Evolutionary conservation across 2,329 filamentous ascomycete genomes (phyloP).

Genomic region (Arthrobotrys conoides): DNA sequence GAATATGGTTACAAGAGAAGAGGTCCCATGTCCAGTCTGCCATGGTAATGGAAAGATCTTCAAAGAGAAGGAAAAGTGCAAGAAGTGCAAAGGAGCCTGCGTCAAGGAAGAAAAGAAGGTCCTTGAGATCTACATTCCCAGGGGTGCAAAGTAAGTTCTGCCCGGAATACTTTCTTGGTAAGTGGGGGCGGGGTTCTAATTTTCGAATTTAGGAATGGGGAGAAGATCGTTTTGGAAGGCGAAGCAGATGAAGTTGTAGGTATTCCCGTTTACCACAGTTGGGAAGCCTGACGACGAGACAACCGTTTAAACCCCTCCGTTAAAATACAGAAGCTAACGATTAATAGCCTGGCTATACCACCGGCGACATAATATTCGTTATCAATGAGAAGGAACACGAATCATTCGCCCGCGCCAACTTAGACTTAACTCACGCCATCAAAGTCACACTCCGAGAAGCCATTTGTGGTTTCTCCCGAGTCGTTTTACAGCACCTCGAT

Average conservation of each 20-base stretch:
- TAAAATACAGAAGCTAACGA: background rate
- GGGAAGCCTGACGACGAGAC: no score
- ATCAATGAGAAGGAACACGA: slow-evolving; percentile 86
- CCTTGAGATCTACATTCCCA: slow-evolving; percentile 94
- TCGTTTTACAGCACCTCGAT: slow-evolving; percentile 92
- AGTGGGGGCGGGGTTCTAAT: slow-evolving; percentile 15
- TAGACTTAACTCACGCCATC: slow-evolving; percentile 86
- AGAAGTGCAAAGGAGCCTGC: slow-evolving; percentile 96
- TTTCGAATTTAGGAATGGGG: slow-evolving; percentile 75
- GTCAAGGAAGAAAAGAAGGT: slow-evolving; percentile 91
- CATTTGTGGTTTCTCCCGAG: slow-evolving; percentile 87
- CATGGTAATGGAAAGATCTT: slow-evolving; percentile 86
- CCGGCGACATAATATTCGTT: slow-evolving; percentile 93
- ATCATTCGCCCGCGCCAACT: slow-evolving; percentile 83
- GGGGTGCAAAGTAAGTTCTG: slow-evolving; percentile 76
- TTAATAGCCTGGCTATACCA: slow-evolving; percentile 62
- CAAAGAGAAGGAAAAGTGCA: slow-evolving; percentile 97
- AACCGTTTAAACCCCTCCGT: no score
- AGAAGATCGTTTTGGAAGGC: slow-evolving; percentile 89
- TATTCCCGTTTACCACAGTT: slow-evolving; percentile 68
- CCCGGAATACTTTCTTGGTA: background rate
- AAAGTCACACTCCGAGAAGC: slow-evolving; percentile 86
- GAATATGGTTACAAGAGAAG: slow-evolving; percentile 85
- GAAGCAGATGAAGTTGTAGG: slow-evolving; percentile 94
- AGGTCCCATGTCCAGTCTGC: slow-evolving; percentile 85